A percentile compares a stretch with the other conserved stretches of the same genome.
Evolutionary conservation across 139 green algal genomes (phyloP).

Genomic region (Yamagishiella unicocca): DNA sequence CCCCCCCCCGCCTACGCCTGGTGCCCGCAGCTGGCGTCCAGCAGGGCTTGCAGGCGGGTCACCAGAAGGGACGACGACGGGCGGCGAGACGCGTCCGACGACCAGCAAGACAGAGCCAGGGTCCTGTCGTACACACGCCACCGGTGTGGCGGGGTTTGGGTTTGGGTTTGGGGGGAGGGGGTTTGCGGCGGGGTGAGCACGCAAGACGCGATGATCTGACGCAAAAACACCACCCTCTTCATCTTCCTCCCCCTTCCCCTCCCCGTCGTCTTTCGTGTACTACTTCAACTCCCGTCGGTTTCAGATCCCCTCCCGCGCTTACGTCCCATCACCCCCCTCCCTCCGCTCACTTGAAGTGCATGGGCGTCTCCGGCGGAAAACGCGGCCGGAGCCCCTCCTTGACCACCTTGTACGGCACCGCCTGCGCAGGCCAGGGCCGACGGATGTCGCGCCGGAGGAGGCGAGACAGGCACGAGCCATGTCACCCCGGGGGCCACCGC

Average conservation of each 20-base stretch:
- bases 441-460: too few relatives aligned
- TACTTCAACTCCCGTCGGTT: too few relatives aligned
- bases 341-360: constrained; percentile 4
- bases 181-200: too few relatives aligned
- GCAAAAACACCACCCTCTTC: too few relatives aligned
- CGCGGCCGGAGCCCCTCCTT: neutral
- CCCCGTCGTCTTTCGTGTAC: too few relatives aligned
- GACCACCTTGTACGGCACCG: constrained; percentile 8
- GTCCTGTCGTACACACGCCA: neutral
- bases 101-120: constrained; percentile 6
- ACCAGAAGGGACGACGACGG: neutral
- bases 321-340: neutral
- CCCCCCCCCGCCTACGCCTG: neutral
- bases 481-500: too few relatives aligned
- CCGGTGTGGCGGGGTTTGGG: neutral
- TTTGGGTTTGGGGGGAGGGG: too few relatives aligned
- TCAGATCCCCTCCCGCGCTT: too few relatives aligned
- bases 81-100: neutral
- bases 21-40: constrained; percentile 15
- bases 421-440: neutral
- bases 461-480: too few relatives aligned
- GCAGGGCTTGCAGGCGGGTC: neutral
- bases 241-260: too few relatives aligned
- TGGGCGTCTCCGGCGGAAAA: constrained; percentile 3
- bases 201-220: too few relatives aligned